A percentile compares a stretch with the other conserved stretches of the same genome.
Conservation (phyloP, 2,329 filamentous ascomycete genomes). For the Xylaria sp. region DNA sequence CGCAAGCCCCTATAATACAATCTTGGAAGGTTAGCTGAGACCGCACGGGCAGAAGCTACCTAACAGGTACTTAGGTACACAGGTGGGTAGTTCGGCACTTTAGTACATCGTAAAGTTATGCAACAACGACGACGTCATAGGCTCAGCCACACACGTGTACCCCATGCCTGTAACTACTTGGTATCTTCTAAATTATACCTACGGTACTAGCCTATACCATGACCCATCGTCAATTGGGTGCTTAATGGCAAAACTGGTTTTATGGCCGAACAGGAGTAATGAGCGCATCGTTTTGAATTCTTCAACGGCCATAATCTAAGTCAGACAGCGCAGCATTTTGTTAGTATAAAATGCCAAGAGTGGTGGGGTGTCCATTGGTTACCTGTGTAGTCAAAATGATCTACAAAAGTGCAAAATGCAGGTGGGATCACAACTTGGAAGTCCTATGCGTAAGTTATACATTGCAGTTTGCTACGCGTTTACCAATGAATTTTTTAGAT, state of each 20-base stretch:
- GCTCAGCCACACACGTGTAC: conserved; percentile 32
- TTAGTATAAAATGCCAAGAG: neutral
- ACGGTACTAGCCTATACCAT: no score
- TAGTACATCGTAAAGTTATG: no score
- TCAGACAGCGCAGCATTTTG: neutral
- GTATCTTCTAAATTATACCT: no score
- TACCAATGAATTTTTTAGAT: no score
- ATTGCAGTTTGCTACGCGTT: no score
- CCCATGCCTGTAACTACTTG: neutral
- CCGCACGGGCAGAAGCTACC: neutral
- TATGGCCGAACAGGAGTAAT: neutral
- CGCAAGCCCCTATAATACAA: conserved; percentile 27
- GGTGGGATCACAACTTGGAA: neutral
- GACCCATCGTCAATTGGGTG: neutral
- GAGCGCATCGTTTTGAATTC: neutral
- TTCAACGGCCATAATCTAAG: neutral
- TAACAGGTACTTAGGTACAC: no score
- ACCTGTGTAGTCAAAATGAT: neutral
- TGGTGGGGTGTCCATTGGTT: conserved; percentile 1
- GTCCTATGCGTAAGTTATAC: no score
- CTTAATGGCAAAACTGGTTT: conserved; percentile 5
- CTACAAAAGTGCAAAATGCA: conserved; percentile 3
- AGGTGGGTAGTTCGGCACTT: no score
- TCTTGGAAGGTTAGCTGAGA: neutral
- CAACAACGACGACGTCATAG: conserved; percentile 35